phyloP scores from a whole-genome alignment of 2,329 filamentous ascomycete species.

The Talaromyces sp. region DNA sequence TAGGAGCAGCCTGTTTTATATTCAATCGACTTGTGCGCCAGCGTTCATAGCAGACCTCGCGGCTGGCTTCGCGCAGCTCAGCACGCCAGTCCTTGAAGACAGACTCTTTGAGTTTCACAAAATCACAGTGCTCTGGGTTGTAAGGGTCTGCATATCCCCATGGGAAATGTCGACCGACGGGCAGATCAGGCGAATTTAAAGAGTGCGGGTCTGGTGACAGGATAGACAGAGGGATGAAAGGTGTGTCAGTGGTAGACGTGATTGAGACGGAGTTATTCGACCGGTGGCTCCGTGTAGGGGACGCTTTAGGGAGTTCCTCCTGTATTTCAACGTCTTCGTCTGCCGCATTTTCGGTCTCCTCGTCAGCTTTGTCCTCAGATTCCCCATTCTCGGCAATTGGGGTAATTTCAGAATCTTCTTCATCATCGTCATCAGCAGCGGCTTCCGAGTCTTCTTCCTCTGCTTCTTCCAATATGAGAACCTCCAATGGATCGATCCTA shows the following conservation, averaged over 20 bases:
- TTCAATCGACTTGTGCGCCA: conserved; percentile 67
- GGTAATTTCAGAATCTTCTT: conserved; percentile 28
- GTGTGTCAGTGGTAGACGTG: conserved; percentile 42
- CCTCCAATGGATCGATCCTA: conserved; percentile 82
- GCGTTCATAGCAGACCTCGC: conserved; percentile 91
- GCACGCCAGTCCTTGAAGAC: conserved; percentile 92
- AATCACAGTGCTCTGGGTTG: conserved; percentile 89
- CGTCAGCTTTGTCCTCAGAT: conserved; percentile 23
- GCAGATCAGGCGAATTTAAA: conserved; percentile 50
- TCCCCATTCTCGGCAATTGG: conserved; percentile 21
- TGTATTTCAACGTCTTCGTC: conserved; percentile 27
- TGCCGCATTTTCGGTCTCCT: conserved; percentile 25
- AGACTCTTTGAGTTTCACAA: conserved; percentile 80
- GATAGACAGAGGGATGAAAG: conserved; percentile 83
- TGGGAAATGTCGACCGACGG: conserved; percentile 80
- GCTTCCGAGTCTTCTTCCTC: conserved; percentile 58
- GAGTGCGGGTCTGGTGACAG: conserved; percentile 87
- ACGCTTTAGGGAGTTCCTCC: not conserved
- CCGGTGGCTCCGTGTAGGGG: conserved; percentile 10
- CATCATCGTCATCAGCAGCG: conserved; percentile 47
- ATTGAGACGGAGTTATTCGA: conserved; percentile 16
- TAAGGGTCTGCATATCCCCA: conserved; percentile 97
- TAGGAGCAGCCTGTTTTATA: conserved; percentile 24
- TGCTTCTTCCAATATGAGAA: conserved; percentile 75
- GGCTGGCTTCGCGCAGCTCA: conserved; percentile 84